Evolutionary conservation across 306 rosid species (phyloP), one percentile per base, ranked within the genome.

Genomic region (Prunus davidiana): DNA sequence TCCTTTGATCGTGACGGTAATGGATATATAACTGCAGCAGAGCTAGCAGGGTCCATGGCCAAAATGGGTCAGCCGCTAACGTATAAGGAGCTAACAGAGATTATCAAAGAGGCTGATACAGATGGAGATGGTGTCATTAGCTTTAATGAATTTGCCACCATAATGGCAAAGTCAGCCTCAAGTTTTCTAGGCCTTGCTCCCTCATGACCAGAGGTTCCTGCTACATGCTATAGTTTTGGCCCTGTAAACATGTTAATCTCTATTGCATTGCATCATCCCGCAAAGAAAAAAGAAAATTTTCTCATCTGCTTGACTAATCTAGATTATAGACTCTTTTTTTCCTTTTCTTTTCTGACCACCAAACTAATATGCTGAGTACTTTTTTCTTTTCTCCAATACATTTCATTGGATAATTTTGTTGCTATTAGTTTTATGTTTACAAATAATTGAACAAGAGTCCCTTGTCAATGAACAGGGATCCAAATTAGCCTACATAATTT

Each of bases 101-200:
- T 88, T 92, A 93, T 93, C 76, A 83, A 73, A 76, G 96, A 91
- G 72, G 98, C 97, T 24, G 96, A 93, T 65, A 58, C 71, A 0
- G 86, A 93, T 56, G 98, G 97, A 11, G 97, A 93, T 67, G 97
- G 98, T 22, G 93, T 87, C 0, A 93, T 89, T 74, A 93, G 96
- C 52, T 93, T 93, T 79, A 63, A 67, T 57, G 97, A 93, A 81
- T 91, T 93, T 78, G 82, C 92, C 14, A 43, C 81, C 27, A 88
- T 88, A 6, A 91, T 91, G 97, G 93, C 91, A 4, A 84, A 81
- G 27, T 88, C 97, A 12, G 94, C 91, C 32, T 85, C 93, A 54
- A 85, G 85, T 71, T 82, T 84, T 69, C 80, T 93, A 54, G 95
- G 93, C 71, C 84, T 86, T 64, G 70, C 74, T 14, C 71, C 82